phyloP scores from a whole-genome alignment of 345 rosid species.

The thale cress (Arabidopsis thaliana) region DNA sequence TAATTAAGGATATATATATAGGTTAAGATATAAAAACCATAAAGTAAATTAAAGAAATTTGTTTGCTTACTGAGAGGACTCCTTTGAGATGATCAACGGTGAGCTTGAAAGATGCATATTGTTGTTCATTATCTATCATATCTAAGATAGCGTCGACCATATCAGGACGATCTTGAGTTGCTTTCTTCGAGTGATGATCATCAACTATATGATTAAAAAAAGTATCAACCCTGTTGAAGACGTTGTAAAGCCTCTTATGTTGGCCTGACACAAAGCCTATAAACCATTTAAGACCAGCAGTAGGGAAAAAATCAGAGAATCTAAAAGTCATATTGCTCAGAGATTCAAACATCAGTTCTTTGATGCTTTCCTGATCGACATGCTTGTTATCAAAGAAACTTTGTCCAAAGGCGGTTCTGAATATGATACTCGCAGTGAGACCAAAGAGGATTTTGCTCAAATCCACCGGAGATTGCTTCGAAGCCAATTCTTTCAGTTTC shows the following conservation, averaged over 20 bases:
- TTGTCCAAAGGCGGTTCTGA: conserved; percentile 28
- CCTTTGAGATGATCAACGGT: no score
- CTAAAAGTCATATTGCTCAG: background rate
- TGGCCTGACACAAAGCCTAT: conserved; percentile 26
- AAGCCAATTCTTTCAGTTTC: conserved; percentile 27
- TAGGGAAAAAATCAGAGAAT: conserved; percentile 34
- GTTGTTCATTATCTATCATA: no score
- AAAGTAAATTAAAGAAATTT: no score
- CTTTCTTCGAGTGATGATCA: conserved; percentile 7
- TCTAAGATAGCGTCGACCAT: background rate
- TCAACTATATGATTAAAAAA: conserved; percentile 12
- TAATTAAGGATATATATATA: no score
- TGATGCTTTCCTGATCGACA: conserved; percentile 19
- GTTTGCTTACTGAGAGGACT: no score
- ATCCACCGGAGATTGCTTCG: conserved; percentile 26
- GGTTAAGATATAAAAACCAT: no score
- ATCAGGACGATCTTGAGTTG: conserved; percentile 9
- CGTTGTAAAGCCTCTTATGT: conserved; percentile 13
- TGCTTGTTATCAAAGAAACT: conserved; percentile 33
- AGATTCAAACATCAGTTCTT: conserved; percentile 14
- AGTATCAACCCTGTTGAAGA: conserved; percentile 24
- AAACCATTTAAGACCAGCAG: conserved; percentile 32
- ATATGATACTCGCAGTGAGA: conserved; percentile 26
- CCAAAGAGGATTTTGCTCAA: conserved; percentile 32
- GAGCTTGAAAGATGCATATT: no score